A percentile compares a stretch with the other conserved stretches of the same genome.
Evolutionary conservation across 1,284 basidiomycete genomes (phyloP).

Genomic region (Rhodotorula mucilaginosa): DNA sequence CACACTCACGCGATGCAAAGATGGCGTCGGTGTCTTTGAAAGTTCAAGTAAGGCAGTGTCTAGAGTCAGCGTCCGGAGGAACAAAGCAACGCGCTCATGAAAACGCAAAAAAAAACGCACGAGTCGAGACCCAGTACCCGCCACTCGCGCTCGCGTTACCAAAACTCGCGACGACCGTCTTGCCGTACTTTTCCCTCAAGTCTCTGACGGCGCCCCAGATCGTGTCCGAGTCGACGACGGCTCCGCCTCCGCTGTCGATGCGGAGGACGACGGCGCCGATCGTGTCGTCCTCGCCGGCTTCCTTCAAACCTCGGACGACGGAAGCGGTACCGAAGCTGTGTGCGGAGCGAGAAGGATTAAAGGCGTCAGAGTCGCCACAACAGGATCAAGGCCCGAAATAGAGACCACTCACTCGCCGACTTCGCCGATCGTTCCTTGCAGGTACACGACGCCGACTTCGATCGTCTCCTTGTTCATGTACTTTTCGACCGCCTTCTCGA

Average conservation of each 20-base stretch:
- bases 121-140: slow-evolving; percentile 48
- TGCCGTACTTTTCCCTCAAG: slow-evolving; percentile 47
- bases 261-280: slow-evolving; percentile 51
- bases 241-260: slow-evolving; percentile 52
- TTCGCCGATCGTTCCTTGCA: slow-evolving; percentile 49
- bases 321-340: slow-evolving; percentile 45
- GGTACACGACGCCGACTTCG: slow-evolving; percentile 51
- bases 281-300: slow-evolving; percentile 50
- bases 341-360: not conserved
- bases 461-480: slow-evolving; percentile 44
- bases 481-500: slow-evolving; percentile 41
- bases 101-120: not conserved
- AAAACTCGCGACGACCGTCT: slow-evolving; percentile 51
- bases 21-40: slow-evolving; percentile 30
- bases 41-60: too few relatives aligned
- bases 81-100: too few relatives aligned
- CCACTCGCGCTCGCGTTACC: slow-evolving; percentile 51
- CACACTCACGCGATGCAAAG: slow-evolving; percentile 35
- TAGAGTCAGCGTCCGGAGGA: not conserved
- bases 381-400: not conserved
- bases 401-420: slow-evolving; percentile 23
- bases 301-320: slow-evolving; percentile 50
- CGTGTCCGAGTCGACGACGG: slow-evolving; percentile 51
- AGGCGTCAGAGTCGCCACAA: not conserved
- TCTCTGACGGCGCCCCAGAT: slow-evolving; percentile 51